Evolutionary conservation across 2,329 filamentous ascomycete species (phyloP), one percentile per base, ranked within the genome.

Genomic region (Pseudocercospora macadamiae): DNA sequence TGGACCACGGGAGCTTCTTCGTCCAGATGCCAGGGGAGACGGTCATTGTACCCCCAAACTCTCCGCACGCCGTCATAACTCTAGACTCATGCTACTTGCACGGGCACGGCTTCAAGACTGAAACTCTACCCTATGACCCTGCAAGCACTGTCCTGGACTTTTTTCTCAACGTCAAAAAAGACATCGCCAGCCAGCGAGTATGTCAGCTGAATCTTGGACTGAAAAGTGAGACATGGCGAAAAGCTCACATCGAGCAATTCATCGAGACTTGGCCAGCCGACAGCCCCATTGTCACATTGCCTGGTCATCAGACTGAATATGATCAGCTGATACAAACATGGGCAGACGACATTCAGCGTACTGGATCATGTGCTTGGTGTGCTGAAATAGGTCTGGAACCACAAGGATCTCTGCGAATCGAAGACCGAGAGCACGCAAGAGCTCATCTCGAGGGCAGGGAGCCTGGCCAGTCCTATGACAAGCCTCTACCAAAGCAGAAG

Each of bases 211-310:
- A 26, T 30, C 47, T 28, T 51, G 47, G 47, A 30, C 47, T 51
- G 28, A n/a, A 16, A 7, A 30, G 47, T 26, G 28, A 16, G 23
- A 21, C 30, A 16, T 51, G 30, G 16, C 48, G 48, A 16, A 25
- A 51, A 28, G 48, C 26, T 25, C 21, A 16, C 34, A 36, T 36
- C 28, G 48, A 51, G 32, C 48, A 51, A 19, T 51, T 51, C 28
- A n/a, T 51, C 16, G 48, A 51, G 48, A 51, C 48, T 19, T 51
- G 48, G 48, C 16, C 48, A 36, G 34, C 34, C 12, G 48, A 51
- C 25, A 28, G 25, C 25, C 48, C 48, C 23, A 23, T 51, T 32
- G 6, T 32, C 28, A n/a, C n/a, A n/a, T n/a, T n/a, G n/a, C n/a
- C n/a, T n/a, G n/a, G n/a, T n/a, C n/a, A n/a, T n/a, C n/a, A n/a